phyloP scores from a whole-genome alignment of 2,329 filamentous ascomycete species.

The Zasmidium citrigriseum region DNA sequence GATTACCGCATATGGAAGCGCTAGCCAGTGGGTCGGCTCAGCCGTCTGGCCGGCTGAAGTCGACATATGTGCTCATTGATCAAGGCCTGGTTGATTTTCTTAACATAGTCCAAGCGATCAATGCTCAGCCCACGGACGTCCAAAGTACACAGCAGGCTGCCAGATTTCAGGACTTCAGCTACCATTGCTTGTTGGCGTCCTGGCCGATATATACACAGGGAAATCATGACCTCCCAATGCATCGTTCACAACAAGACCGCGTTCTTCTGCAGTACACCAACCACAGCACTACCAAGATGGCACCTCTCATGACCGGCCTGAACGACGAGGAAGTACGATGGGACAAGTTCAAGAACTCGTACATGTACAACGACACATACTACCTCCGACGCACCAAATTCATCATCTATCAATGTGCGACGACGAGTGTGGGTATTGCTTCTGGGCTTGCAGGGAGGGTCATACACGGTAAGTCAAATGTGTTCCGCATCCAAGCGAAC shows the following conservation, averaged over 20 bases:
- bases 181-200: no score
- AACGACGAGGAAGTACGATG: conserved; percentile 58
- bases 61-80: no score
- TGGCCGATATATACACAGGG: not conserved
- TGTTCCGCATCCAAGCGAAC: not conserved
- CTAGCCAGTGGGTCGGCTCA: no score
- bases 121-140: not conserved
- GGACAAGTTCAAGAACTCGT: conserved; percentile 56
- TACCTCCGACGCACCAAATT: conserved; percentile 59
- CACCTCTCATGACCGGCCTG: conserved; percentile 56
- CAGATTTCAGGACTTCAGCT: no score
- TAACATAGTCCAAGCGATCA: not conserved
- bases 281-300: conserved; percentile 15
- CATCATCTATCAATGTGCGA: conserved; percentile 59
- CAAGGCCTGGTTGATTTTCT: not conserved
- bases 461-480: not conserved
- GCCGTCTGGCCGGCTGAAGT: no score
- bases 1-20: not conserved
- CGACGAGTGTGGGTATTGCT: conserved; percentile 31
- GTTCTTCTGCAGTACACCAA: not conserved
- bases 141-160: not conserved
- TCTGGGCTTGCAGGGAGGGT: conserved; percentile 27
- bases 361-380: conserved; percentile 56
- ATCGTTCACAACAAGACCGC: not conserved
- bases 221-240: not conserved